A percentile compares a stretch with the other conserved stretches of the same genome.
Conservation (phyloP, 2,329 filamentous ascomycete species). For the Nemania bipapillata region DNA sequence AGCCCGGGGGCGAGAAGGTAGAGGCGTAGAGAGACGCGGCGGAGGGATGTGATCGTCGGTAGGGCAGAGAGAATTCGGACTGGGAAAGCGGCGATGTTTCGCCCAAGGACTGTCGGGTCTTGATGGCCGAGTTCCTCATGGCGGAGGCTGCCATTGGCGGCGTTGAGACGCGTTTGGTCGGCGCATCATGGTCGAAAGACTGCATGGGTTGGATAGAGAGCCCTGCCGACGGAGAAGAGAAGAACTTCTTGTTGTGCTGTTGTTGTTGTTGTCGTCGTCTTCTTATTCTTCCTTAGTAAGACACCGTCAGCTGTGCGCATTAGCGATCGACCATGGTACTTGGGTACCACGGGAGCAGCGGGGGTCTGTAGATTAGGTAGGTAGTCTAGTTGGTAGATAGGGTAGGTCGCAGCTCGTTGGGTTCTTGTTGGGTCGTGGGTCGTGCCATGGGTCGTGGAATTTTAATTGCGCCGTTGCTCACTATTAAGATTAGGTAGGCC, state of each 20-base stretch:
- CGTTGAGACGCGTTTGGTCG: constrained; percentile 74
- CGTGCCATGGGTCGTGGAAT: constrained; percentile 8
- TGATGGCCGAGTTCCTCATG: constrained; percentile 70
- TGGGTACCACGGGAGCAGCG: constrained; percentile 19
- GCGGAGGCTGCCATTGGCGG: constrained; percentile 73
- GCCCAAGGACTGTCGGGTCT: constrained; percentile 67
- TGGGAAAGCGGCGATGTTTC: constrained; percentile 60
- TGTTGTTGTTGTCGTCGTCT: constrained; percentile 6
- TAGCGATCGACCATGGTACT: constrained; percentile 8
- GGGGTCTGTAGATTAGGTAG: too few relatives aligned
- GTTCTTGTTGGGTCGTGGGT: constrained; percentile 1
- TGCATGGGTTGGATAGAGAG: constrained; percentile 43
- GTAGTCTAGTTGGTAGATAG: too few relatives aligned
- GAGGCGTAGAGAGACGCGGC: constrained; percentile 72
- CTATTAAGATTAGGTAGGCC: neutral
- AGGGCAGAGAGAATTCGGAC: constrained; percentile 65
- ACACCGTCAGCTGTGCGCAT: constrained; percentile 19
- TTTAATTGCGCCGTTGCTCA: constrained; percentile 1
- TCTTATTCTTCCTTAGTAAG: constrained; percentile 13
- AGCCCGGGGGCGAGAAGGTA: constrained; percentile 73
- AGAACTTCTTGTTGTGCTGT: too few relatives aligned
- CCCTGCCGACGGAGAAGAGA: constrained; percentile 5
- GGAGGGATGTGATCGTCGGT: constrained; percentile 66
- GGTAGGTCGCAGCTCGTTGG: too few relatives aligned
- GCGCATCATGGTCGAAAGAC: constrained; percentile 54